These are phyloP conservation scores for Termitomyces sp. DNA, from an alignment of 768 basidiomycete genomes.

Conservation along the genomic window DNA sequence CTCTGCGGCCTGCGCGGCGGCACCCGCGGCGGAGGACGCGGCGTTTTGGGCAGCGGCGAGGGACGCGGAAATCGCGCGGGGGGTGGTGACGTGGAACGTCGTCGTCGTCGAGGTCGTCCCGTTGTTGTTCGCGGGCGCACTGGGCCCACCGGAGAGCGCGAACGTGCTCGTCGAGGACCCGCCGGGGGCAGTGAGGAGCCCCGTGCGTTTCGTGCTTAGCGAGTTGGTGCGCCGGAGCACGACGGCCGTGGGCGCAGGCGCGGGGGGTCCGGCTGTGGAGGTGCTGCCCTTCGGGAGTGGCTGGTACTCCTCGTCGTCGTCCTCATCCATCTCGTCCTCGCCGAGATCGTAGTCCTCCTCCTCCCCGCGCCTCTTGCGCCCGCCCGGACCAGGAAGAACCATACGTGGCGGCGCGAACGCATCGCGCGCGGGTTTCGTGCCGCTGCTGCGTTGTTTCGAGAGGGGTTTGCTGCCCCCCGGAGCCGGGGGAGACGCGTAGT, in stretches of 20 bases:
- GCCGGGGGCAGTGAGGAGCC: neutral
- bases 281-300: neutral
- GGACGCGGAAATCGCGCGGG: constrained; percentile 3
- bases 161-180: constrained; percentile 8
- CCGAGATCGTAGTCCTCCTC: constrained; percentile 3
- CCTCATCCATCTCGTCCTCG: constrained; percentile 4
- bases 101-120: constrained; percentile 9
- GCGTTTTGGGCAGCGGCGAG: constrained; percentile 1
- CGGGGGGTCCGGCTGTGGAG: neutral
- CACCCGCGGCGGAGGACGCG: neutral
- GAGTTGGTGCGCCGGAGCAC: neutral
- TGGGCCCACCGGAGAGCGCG: neutral
- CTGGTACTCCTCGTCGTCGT: neutral
- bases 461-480: neutral
- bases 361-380: neutral
- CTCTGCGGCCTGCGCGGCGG: neutral
- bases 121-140: constrained; percentile 7
- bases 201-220: neutral
- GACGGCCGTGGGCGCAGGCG: too few species aligned
- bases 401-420: neutral
- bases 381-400: neutral
- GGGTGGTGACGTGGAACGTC: constrained; percentile 8
- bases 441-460: neutral
- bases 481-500: neutral
- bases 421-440: neutral